A percentile compares a stretch with the other conserved stretches of the same genome.
Conservation (phyloP, 169 alveolate genomes). For the Perkinsus marinus region DNA sequence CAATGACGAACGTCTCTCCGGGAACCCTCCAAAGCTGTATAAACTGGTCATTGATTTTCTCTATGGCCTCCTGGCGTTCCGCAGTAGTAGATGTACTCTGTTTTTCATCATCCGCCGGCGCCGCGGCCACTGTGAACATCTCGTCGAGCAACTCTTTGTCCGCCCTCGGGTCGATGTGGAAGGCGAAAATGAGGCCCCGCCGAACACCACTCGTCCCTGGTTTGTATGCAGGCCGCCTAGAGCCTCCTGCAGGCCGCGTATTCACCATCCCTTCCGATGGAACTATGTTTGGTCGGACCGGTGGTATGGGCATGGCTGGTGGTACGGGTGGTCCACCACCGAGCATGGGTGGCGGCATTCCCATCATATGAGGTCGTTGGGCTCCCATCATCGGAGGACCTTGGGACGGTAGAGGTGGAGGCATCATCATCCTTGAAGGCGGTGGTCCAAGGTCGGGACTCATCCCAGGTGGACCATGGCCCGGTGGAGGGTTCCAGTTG, state of each 20-base stretch:
- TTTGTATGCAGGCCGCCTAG: neutral
- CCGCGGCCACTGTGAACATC: neutral
- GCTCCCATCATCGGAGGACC: neutral
- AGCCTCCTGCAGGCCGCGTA: neutral
- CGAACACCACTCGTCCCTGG: neutral
- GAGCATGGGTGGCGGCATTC: neutral
- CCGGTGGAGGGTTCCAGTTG: neutral
- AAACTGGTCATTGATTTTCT: neutral
- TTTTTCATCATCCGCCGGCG: neutral
- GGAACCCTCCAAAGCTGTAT: neutral
- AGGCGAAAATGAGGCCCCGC: neutral
- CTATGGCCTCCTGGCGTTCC: neutral
- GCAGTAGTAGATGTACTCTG: neutral
- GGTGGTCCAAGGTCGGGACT: neutral
- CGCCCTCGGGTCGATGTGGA: neutral
- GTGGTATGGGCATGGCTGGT: neutral
- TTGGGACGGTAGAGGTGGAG: neutral
- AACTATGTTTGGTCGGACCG: neutral
- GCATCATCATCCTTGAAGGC: neutral
- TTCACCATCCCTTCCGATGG: neutral
- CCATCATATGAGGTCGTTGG: neutral
- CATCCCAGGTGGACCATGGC: neutral
- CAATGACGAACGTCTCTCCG: neutral
- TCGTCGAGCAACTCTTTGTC: neutral
- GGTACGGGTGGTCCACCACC: neutral